phyloP scores from a whole-genome alignment of 2,329 filamentous ascomycete species.

The Sporothrix phasma region DNA sequence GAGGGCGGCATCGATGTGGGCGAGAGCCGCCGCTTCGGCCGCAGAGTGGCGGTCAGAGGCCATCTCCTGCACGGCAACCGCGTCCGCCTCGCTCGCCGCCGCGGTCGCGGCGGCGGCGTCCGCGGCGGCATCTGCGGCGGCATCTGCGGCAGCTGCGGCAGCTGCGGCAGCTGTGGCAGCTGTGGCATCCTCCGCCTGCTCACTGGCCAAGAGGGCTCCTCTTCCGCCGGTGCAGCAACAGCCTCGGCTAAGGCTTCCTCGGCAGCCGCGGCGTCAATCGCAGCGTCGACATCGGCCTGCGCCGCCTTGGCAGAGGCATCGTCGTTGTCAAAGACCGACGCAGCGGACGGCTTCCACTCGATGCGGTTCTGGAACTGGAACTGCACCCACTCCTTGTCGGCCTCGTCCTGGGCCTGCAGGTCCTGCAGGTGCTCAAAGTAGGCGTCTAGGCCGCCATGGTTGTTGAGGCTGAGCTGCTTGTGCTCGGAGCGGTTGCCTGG shows the following conservation, averaged over 20 bases:
- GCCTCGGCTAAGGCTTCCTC: background rate
- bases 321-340: constrained; percentile 38
- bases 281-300: constrained; percentile 31
- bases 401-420: constrained; percentile 56
- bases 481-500: constrained; percentile 46
- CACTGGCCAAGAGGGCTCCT: background rate
- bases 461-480: constrained; percentile 36
- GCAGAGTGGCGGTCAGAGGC: background rate
- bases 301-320: constrained; percentile 23
- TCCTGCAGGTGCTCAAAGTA: constrained; percentile 89
- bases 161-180: background rate
- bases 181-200: background rate
- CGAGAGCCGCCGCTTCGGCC: constrained; percentile 49
- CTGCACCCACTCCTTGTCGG: constrained; percentile 77
- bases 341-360: constrained; percentile 67
- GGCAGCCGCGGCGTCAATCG: background rate
- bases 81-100: too few species aligned
- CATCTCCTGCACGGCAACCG: background rate
- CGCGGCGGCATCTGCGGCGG: background rate
- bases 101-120: background rate
- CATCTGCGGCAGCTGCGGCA: too few species aligned
- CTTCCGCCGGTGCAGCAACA: background rate
- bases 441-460: constrained; percentile 65
- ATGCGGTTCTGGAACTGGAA: constrained; percentile 82
- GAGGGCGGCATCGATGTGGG: constrained; percentile 76